Evolutionary conservation across 2,329 filamentous ascomycete genomes (phyloP).

Genomic region (Rutstroemia sp.): DNA sequence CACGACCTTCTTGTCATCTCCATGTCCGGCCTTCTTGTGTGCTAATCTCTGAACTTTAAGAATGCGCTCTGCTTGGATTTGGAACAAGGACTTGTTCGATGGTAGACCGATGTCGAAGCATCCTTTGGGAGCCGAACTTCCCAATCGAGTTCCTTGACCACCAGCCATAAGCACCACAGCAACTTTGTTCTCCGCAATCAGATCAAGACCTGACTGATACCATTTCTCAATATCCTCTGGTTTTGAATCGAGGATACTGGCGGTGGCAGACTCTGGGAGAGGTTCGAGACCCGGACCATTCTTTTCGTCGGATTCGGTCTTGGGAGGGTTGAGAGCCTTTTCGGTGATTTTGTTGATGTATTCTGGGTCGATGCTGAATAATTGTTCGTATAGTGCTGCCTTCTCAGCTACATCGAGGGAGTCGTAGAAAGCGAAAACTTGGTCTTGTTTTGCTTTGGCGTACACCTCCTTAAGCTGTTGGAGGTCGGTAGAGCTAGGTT

Average conservation of each 20-base stretch:
- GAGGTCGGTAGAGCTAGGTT: slow-evolving; percentile 35
- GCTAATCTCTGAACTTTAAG: slow-evolving; percentile 77
- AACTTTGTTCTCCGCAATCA: slow-evolving; percentile 62
- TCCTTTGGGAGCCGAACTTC: slow-evolving; percentile 92
- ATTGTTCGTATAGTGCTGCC: slow-evolving; percentile 71
- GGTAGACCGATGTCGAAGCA: slow-evolving; percentile 96
- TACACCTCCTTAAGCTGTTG: slow-evolving; percentile 61
- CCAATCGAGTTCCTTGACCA: slow-evolving; percentile 89
- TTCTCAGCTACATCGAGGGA: slow-evolving; percentile 67
- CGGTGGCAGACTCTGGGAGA: slow-evolving; percentile 76
- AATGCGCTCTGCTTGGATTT: slow-evolving; percentile 95
- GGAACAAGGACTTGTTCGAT: slow-evolving; percentile 90
- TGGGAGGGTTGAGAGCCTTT: slow-evolving; percentile 71
- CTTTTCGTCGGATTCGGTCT: slow-evolving; percentile 36
- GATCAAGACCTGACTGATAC: slow-evolving; percentile 64
- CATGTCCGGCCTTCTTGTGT: slow-evolving; percentile 55
- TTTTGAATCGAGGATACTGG: slow-evolving; percentile 86
- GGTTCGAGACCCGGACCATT: slow-evolving; percentile 58
- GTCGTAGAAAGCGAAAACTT: slow-evolving; percentile 85
- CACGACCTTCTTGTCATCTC: slow-evolving; percentile 47
- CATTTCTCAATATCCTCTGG: slow-evolving; percentile 71
- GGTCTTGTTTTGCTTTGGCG: slow-evolving; percentile 65
- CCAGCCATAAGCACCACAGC: slow-evolving; percentile 94
- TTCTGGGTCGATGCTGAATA: slow-evolving; percentile 72
- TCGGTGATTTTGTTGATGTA: slow-evolving; percentile 84